Conservation (phyloP, 2,329 filamentous ascomycete species). For the Macroventuria anomochaeta region DNA sequence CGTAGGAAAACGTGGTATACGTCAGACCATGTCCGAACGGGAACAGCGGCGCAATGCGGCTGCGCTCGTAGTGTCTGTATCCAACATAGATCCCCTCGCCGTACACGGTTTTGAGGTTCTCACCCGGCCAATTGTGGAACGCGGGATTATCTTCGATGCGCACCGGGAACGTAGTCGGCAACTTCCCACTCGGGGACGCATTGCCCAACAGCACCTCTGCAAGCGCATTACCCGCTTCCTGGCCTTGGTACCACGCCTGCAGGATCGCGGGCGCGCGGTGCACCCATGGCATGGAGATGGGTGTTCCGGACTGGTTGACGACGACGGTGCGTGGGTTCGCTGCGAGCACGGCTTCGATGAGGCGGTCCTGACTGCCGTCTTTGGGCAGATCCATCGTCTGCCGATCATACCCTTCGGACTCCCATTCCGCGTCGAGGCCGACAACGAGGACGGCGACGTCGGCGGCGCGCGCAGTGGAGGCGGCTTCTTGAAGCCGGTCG, state of each 20-base stretch:
- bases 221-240: conserved; percentile 82
- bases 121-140: conserved; percentile 75
- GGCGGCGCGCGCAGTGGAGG: conserved; percentile 69
- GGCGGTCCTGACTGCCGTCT: conserved; percentile 64
- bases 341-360: conserved; percentile 68
- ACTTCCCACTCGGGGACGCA: conserved; percentile 75
- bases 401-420: conserved; percentile 73
- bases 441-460: conserved; percentile 81
- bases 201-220: conserved; percentile 78
- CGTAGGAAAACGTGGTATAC: conserved; percentile 75
- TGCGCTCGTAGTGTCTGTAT: conserved; percentile 74
- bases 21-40: conserved; percentile 80
- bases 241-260: conserved; percentile 85
- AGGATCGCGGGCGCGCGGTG: conserved; percentile 69
- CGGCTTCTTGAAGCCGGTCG: conserved; percentile 62
- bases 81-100: conserved; percentile 77
- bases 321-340: conserved; percentile 73
- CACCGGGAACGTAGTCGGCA: conserved; percentile 73
- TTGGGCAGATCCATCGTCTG: conserved; percentile 66
- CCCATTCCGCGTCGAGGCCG: conserved; percentile 79
- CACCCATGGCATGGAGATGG: conserved; percentile 74
- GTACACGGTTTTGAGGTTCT: conserved; percentile 71
- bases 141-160: conserved; percentile 68
- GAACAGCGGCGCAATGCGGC: conserved; percentile 67
- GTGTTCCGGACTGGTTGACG: conserved; percentile 78